Percentiles rank a stretch among this genome's conserved stretches.
These are phyloP conservation scores for Moesziomyces aphidis DNA, from an alignment of 1,284 basidiomycete genomes.

Conservation along the genomic window DNA sequence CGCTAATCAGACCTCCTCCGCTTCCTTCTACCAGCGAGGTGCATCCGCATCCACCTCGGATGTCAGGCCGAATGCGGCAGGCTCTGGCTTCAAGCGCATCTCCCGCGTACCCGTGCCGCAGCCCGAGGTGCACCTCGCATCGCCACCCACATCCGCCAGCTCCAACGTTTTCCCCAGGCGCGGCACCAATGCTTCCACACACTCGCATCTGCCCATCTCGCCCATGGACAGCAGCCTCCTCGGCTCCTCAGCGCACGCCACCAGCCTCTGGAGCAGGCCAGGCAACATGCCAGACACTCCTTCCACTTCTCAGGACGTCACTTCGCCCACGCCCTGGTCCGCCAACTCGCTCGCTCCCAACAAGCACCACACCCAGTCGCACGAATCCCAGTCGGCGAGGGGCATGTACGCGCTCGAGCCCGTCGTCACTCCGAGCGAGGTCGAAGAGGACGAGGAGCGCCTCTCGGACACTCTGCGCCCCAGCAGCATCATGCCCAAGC, in stretches of 20 bases:
- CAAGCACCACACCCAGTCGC: conserved; percentile 18
- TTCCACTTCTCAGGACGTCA: conserved; percentile 32
- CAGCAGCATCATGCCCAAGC: conserved; percentile 15
- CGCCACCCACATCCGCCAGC: conserved; percentile 15
- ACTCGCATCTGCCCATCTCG: conserved; percentile 27
- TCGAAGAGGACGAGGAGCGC: conserved; percentile 8
- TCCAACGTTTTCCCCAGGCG: conserved; percentile 12
- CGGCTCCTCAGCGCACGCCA: conserved; percentile 38
- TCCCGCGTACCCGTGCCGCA: conserved; percentile 33
- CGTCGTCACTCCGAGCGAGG: conserved; percentile 21
- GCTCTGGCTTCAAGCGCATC: conserved; percentile 12
- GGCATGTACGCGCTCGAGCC: conserved; percentile 24
- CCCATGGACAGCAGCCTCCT: conserved; percentile 53
- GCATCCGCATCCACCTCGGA: neutral
- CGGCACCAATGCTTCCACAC: conserved; percentile 15
- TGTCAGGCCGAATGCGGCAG: neutral
- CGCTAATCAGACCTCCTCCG: conserved; percentile 22
- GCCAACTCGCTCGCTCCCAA: conserved; percentile 18
- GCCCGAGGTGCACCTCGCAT: conserved; percentile 14
- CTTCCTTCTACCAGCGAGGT: conserved; percentile 30
- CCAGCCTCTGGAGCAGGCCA: conserved; percentile 46
- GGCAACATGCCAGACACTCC: conserved; percentile 38
- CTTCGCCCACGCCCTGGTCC: conserved; percentile 32
- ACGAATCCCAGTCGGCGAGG: neutral
- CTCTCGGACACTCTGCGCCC: conserved; percentile 4